phyloP scores from a whole-genome alignment of 2,329 filamentous ascomycete genomes.

The Grosmannia serpens region DNA sequence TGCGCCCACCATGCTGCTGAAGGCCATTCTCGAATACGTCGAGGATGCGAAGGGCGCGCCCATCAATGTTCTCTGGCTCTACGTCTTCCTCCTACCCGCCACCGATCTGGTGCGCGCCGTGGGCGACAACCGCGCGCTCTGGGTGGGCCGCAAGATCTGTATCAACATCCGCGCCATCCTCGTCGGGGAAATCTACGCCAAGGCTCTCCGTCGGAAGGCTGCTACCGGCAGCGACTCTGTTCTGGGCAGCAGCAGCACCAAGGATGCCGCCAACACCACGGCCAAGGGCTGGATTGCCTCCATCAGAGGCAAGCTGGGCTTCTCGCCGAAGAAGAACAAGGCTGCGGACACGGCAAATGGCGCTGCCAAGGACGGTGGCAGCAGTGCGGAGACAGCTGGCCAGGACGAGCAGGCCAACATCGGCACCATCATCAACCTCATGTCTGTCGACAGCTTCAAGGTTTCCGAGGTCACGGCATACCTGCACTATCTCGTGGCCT shows the following conservation, averaged over 20 bases:
- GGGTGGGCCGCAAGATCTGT: conserved; percentile 89
- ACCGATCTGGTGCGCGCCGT: conserved; percentile 74
- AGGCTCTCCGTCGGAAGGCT: conserved; percentile 83
- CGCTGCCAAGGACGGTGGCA: conserved; percentile 19
- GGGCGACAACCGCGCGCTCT: conserved; percentile 75
- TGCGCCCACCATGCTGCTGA: conserved; percentile 79
- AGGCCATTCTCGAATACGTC: conserved; percentile 88
- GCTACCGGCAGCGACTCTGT: conserved; percentile 65
- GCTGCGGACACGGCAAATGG: conserved; percentile 17
- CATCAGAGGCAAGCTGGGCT: conserved; percentile 45
- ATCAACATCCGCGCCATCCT: conserved; percentile 89
- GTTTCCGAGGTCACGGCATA: conserved; percentile 91
- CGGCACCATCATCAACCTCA: conserved; percentile 98
- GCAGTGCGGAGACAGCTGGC: conserved; percentile 22
- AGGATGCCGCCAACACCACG: conserved; percentile 24
- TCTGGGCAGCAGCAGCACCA: conserved; percentile 41
- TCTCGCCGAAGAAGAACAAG: conserved; percentile 36
- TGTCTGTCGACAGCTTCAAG: conserved; percentile 99
- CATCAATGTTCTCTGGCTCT: conserved; percentile 85
- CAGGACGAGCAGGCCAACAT: conserved; percentile 71
- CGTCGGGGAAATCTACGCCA: conserved; percentile 94
- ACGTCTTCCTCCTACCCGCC: conserved; percentile 79
- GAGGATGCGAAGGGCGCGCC: conserved; percentile 68
- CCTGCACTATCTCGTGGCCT: conserved; percentile 88
- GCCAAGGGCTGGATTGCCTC: conserved; percentile 33